Base-by-base conservation (phyloP, 163 green algal genomes). In the Botryococcus braunii region DNA sequence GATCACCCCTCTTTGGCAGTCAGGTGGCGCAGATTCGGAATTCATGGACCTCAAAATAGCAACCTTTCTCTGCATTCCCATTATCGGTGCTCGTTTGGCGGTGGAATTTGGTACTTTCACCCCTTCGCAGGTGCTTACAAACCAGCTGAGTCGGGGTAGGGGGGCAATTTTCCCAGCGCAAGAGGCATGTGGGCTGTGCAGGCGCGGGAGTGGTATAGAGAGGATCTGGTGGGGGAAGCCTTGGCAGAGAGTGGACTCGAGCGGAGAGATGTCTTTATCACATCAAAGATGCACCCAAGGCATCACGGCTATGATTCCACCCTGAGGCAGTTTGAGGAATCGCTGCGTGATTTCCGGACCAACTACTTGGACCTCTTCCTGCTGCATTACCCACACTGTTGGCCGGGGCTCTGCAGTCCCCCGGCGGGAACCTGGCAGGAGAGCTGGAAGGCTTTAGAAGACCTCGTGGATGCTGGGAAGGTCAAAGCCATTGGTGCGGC, bases 361-460 rank as follows among this genome's bases (percentile, higher is more conserved):
- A 39, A 70, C 27, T 91, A 91, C 66, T 23, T 95, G 2, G 88
- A 95, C 69, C 79, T 94, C 8, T 74, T 95, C 47, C 75, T 95
- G 43, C 80, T 95, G 70, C 89, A 95, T 74, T 95, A 95, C 76
- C 79, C 86, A 21, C 66, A 72, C 43, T 95, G 88, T 70, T 91
- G 79, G 77, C 70, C 62, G 3, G 65, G 59, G 55, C 74, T 95
- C 52, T 95, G 88, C 74, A 68, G 63, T 21, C 37, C 43, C 8
- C 69, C 78, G 0, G 71, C 79, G 57, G 82, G 78, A 40, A 81
- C 50, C 4, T 91, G 84, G 80, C 59, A 77, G 62, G 84, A 90
- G 65, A 89, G 79, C 73, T 94, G 87, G 87, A 65, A 68, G 9
- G 86, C 85, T 5, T 47, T 92, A 66, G 86, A 92, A 73, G 38